Evolutionary conservation across 2,329 filamentous ascomycete species (phyloP).

Genomic region (Helotiales sp.): DNA sequence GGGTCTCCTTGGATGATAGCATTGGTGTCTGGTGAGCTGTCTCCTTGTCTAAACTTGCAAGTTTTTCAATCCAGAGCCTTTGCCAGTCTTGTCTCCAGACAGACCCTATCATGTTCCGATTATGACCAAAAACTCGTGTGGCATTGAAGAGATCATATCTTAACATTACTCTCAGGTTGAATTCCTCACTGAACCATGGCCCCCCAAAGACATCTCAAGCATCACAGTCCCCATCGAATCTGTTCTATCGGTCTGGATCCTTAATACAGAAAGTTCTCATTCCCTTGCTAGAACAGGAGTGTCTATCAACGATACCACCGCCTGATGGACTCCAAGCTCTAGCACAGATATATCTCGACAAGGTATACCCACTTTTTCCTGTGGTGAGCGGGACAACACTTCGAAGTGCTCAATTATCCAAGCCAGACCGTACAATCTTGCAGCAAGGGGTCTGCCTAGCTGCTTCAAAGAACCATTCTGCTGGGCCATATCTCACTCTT

Average conservation of each 20-base stretch:
- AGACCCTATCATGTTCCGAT: background rate
- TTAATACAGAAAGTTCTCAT: conserved; percentile 31
- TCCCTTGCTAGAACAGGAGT: conserved; percentile 37
- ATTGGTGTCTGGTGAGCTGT: conserved; percentile 56
- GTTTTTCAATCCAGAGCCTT: background rate
- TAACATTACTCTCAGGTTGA: conserved; percentile 4
- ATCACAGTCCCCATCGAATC: conserved; percentile 21
- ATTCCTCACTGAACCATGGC: background rate
- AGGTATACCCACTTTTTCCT: conserved; percentile 41
- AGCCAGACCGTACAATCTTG: conserved; percentile 48
- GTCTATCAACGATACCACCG: conserved; percentile 53
- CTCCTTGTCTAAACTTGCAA: background rate
- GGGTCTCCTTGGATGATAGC: conserved; percentile 54
- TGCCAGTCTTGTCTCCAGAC: background rate
- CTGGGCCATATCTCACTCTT: conserved; percentile 49
- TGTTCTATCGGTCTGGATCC: conserved; percentile 31
- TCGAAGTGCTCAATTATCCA: conserved; percentile 44
- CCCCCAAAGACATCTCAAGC: conserved; percentile 29
- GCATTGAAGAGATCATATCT: background rate
- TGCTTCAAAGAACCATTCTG: conserved; percentile 55
- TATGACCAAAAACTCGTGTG: background rate
- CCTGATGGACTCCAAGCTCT: conserved; percentile 53
- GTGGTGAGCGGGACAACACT: conserved; percentile 37
- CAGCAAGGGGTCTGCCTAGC: conserved; percentile 61
- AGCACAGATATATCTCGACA: conserved; percentile 46